Evolutionary conservation across 139 green algal genomes (phyloP).

Genomic region (Volvox reticuliferus): DNA sequence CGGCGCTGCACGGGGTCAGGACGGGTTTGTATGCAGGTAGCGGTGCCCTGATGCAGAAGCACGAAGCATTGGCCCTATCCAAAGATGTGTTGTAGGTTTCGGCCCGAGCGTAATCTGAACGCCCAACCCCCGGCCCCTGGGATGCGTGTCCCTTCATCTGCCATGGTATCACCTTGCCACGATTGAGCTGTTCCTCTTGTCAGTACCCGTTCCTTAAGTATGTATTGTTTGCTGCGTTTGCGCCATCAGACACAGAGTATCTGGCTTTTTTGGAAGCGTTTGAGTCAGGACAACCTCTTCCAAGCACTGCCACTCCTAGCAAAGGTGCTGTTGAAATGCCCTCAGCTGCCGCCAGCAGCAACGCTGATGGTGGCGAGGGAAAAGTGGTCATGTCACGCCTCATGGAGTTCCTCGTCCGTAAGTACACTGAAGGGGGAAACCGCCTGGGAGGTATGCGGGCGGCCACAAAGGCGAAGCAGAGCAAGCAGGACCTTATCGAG

Average conservation of each 20-base stretch:
- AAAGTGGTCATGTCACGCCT: constrained; percentile 15
- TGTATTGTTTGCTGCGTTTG: too few species aligned
- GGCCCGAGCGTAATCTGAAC: too few species aligned
- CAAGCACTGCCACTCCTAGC: constrained; percentile 28
- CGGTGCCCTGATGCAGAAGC: too few species aligned
- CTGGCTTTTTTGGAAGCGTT: constrained; percentile 69
- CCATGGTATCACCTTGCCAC: too few species aligned
- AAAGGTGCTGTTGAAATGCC: constrained; percentile 17
- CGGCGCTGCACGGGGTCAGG: too few species aligned
- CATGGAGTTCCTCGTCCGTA: constrained; percentile 24
- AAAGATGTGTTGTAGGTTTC: too few species aligned
- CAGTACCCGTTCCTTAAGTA: too few species aligned
- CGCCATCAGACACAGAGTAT: constrained; percentile 77
- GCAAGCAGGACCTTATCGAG: constrained; percentile 13
- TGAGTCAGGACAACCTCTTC: constrained; percentile 61
- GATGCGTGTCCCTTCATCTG: too few species aligned
- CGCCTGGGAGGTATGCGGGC: constrained; percentile 12
- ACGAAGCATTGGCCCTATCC: too few species aligned
- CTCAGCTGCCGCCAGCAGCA: neutral
- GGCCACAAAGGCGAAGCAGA: constrained; percentile 19
- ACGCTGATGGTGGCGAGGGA: neutral
- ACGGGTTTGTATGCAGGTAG: too few species aligned
- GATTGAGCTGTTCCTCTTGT: too few species aligned
- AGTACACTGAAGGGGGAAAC: constrained; percentile 38
- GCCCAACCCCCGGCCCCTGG: too few species aligned